Conservation (phyloP, 441 rosid species). For the Capsella rubella region DNA sequence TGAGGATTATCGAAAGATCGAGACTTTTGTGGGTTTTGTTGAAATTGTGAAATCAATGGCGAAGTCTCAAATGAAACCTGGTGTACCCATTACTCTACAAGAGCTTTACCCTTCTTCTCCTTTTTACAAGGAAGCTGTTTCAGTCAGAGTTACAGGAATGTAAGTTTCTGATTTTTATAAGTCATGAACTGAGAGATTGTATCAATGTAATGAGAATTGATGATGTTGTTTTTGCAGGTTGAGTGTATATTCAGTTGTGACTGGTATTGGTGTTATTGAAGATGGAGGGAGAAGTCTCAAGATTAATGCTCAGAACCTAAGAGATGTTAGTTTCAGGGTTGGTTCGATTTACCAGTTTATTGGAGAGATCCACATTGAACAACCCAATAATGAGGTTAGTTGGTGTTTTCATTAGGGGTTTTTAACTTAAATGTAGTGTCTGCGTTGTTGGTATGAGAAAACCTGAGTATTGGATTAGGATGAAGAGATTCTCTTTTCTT, state of each 20-base stretch:
- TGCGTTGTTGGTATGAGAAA: not conserved
- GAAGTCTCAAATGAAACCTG: conserved; percentile 49
- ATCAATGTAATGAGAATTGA: not conserved
- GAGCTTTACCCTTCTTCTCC: conserved; percentile 65
- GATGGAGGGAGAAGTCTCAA: conserved; percentile 62
- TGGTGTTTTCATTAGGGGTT: not conserved
- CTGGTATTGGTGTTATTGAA: conserved; percentile 60
- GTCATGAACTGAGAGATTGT: not conserved
- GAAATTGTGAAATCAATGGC: conserved; percentile 49
- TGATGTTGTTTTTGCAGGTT: conserved; percentile 49
- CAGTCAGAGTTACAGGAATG: conserved; percentile 77
- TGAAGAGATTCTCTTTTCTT: not conserved
- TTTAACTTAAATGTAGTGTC: no score
- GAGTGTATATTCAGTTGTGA: conserved; percentile 61
- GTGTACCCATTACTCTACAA: conserved; percentile 56
- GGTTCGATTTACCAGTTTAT: conserved; percentile 85
- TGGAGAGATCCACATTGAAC: conserved; percentile 75
- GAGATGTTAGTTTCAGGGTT: conserved; percentile 70
- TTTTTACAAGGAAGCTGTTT: conserved; percentile 61
- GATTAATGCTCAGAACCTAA: conserved; percentile 69
- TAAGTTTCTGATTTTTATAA: conserved; percentile 42
- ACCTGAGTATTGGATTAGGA: not conserved
- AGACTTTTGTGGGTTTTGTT: not conserved
- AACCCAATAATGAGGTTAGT: conserved; percentile 52
- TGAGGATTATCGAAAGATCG: not conserved